Evolutionary conservation across 2,329 filamentous ascomycete genomes (phyloP).

Genomic region (Podosphaera fusca): DNA sequence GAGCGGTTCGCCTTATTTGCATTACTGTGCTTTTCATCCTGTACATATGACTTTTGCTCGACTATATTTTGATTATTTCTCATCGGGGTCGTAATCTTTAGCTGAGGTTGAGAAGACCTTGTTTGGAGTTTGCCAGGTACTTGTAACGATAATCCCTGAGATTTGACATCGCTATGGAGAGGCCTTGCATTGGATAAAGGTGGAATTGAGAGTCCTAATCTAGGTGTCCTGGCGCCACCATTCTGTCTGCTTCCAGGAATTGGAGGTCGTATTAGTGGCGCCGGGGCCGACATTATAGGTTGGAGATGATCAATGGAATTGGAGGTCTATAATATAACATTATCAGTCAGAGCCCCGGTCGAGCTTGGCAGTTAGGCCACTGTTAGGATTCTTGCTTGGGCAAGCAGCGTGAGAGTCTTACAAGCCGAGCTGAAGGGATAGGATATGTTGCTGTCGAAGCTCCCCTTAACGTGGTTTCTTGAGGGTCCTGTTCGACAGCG

Average conservation of each 20-base stretch:
- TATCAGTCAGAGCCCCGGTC: neutral
- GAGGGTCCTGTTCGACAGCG: neutral
- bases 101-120: constrained; percentile 44
- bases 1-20: constrained; percentile 35
- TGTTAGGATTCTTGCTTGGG: neutral
- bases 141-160: constrained; percentile 11
- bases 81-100: constrained; percentile 75
- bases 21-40: constrained; percentile 15
- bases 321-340: constrained; percentile 7
- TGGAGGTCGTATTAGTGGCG: constrained; percentile 16
- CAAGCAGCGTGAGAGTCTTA: constrained; percentile 5
- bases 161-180: constrained; percentile 21
- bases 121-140: constrained; percentile 12
- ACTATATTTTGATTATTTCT: constrained; percentile 53
- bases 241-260: constrained; percentile 16
- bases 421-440: neutral
- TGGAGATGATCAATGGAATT: constrained; percentile 5
- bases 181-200: constrained; percentile 65
- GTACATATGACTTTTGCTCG: constrained; percentile 29
- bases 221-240: constrained; percentile 13
- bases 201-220: constrained; percentile 70
- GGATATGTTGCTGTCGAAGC: neutral
- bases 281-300: constrained; percentile 17
- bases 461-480: neutral
- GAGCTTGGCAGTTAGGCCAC: neutral